Evolutionary conservation across 257 asterid species (phyloP).

Genomic region (Verbascum thapsus): DNA sequence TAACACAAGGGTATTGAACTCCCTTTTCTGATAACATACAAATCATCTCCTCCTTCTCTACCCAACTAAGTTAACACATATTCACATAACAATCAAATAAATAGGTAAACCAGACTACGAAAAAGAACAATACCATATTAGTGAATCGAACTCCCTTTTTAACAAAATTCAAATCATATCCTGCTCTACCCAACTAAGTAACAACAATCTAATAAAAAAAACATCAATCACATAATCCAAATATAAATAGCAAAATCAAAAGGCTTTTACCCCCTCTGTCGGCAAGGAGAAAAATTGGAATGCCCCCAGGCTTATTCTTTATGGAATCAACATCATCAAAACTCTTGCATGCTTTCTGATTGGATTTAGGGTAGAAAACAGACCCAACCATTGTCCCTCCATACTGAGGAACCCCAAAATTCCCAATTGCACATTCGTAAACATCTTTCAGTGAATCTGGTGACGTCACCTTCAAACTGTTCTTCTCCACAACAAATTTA

Average conservation of each 20-base stretch:
- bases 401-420: slow-evolving; percentile 93
- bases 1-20: no score
- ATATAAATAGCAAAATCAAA: no score
- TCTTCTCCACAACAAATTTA: slow-evolving; percentile 95
- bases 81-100: slow-evolving; percentile 11
- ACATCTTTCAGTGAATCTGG: slow-evolving; percentile 69
- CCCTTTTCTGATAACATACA: no score
- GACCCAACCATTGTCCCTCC: slow-evolving; percentile 89
- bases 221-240: no score
- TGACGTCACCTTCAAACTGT: slow-evolving; percentile 79
- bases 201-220: no score
- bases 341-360: slow-evolving; percentile 70
- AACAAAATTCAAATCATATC: no score
- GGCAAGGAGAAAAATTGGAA: slow-evolving; percentile 80
- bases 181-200: no score
- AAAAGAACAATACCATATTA: not conserved
- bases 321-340: slow-evolving; percentile 54
- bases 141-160: no score
- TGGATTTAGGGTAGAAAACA: slow-evolving; percentile 73
- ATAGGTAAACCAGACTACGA: not conserved
- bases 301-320: slow-evolving; percentile 75
- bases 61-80: slow-evolving; percentile 8
- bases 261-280: slow-evolving; percentile 85
- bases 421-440: slow-evolving; percentile 92
- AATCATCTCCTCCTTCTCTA: not conserved